Base-by-base conservation (phyloP, 2,329 filamentous ascomycete species). In the Pseudogymnoascus sp. region DNA sequence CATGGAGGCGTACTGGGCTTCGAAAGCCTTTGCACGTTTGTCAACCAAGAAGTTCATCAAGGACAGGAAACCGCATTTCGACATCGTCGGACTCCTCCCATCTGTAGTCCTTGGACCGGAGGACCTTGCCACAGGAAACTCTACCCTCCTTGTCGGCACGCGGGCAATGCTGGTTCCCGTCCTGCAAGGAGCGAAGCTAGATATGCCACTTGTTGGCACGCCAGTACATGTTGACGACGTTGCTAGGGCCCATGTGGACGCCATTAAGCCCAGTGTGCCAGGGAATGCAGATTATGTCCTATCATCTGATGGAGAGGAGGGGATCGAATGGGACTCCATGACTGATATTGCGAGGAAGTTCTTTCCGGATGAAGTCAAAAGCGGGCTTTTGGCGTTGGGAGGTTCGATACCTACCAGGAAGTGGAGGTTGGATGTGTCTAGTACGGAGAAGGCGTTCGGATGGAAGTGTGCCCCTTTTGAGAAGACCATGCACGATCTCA, bases 321-420 rank as follows among this genome's bases (percentile, higher is more conserved):
- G 69, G 4, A 73, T 71, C 11, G 63, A 67, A 53, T 79, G 76
- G 77, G 74, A 76, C 50, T 75, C 77, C 24, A 71, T 74, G 0
- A 73, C 74, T 50, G 72, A 73, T 16, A 75, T 79, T 59, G 75
- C 74, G 3, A 70, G 72, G 53, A 64, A 69, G 19, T 67, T 67
- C 29, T 78, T 72, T 68, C 64, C 70, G 65, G 59, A 68, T 67
- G 70, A 71, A 44, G 66, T 72, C 61, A 66, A 68, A 64, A 65
- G 70, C 70, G 67, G 67, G 19, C 67, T 71, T 6, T 66, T 75
- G 26, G 72, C 72, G 62, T 66, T 69, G 7, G 72, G 70, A 62
- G 62, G 70, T 26, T 70, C 70, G 11, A 69, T 67, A 50, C 64
- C 66, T n/a, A 67, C 69, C 4, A 71, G 74, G 19, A 74, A 69